Evolutionary conservation across 2,329 filamentous ascomycete genomes (phyloP), one percentile per base, ranked within the genome.

Genomic region (Alternaria atra): DNA sequence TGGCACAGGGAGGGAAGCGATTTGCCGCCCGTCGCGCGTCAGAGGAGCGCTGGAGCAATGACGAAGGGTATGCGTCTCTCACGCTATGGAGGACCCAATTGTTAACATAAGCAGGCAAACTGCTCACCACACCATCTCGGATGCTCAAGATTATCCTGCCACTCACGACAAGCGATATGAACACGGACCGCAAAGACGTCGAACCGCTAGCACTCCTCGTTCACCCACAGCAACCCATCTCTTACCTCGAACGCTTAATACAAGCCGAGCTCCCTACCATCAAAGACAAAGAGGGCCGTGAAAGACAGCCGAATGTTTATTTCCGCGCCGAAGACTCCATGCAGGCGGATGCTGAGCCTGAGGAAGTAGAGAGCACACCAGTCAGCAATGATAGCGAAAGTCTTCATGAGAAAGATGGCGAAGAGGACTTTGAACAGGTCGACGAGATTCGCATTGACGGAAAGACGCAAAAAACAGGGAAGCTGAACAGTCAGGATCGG

Each of bases 181-280:
- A 87, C 64, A 80, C 80, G 2, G 86, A 89, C 63, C 84, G 88
- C 58, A 90, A 91, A 77, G 85, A 89, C 48, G 88, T 94, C n/a
- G 91, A 96, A 69, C 93, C 93, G 0, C 83, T 97, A 12, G 93
- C 93, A 1, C 85, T 97, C 0, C 87, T 97, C 2, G 86, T 97
- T 0, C 94, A 97, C 70, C 93, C 94, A 0, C 92, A 96, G 64
- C 94, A 97, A 74, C 94, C 94, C 0, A 84, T 97, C 3, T 97
- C 92, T 8, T 97, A 97, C 76, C 88, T 97, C 42, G 92, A 97
- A 77, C 88, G 92, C 8, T 82, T 97, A 3, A 94, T 97, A 47
- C 94, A 97, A 74, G 91, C 92, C 54, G 94, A 97, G 77, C 83
- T 97, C 0, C 91, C 92, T 0, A 87, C 87, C 0, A 83, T 94